These are phyloP conservation scores for Gigaspora rosea DNA, from an alignment of 192 early-diverging fungal genomes.

Conservation along the genomic window DNA sequence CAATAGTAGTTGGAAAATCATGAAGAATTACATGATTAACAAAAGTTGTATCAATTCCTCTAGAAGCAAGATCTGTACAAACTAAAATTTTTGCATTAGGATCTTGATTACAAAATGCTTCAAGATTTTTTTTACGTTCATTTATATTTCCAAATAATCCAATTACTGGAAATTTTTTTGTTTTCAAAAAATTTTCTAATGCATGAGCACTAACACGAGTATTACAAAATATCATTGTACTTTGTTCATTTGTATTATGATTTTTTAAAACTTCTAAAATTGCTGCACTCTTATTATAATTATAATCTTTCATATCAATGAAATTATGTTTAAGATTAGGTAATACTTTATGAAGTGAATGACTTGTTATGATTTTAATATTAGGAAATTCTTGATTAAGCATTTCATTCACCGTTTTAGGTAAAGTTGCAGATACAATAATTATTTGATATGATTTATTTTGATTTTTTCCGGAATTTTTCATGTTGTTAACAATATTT, in stretches of 20 bases:
- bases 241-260: constrained; percentile 55
- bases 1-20: constrained; percentile 87
- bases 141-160: constrained; percentile 49
- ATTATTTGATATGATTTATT: constrained; percentile 52
- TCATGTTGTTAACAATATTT: constrained; percentile 53
- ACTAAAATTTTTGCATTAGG: constrained; percentile 64
- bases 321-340: constrained; percentile 79
- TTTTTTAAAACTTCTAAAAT: constrained; percentile 72
- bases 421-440: constrained; percentile 72
- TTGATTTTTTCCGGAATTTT: constrained; percentile 44
- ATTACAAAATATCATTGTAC: constrained; percentile 89
- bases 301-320: constrained; percentile 68
- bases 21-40: constrained; percentile 88
- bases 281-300: constrained; percentile 69
- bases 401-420: constrained; percentile 63
- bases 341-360: constrained; percentile 75
- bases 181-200: constrained; percentile 56
- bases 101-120: constrained; percentile 40
- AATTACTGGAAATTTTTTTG: constrained; percentile 54
- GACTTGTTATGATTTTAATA: constrained; percentile 74
- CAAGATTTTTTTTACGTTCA: constrained; percentile 45
- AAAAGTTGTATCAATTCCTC: constrained; percentile 86
- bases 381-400: constrained; percentile 59
- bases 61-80: constrained; percentile 88
- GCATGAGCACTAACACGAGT: constrained; percentile 60